Evolutionary conservation across 1,284 basidiomycete genomes (phyloP).

Genomic region (Heterobasidion occidentale): DNA sequence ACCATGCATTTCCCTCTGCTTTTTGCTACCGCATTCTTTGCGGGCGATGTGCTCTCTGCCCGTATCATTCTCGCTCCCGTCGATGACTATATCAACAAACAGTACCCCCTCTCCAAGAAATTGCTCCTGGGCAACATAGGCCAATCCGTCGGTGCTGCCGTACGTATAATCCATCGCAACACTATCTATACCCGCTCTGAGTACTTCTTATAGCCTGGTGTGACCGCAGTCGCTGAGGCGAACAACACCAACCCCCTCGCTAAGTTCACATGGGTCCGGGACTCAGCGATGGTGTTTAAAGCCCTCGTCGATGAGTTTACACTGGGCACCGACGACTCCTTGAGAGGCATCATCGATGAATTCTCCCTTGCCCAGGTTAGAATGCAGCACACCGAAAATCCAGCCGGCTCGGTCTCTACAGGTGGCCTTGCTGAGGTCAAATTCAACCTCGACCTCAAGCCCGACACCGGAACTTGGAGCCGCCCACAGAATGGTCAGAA

Average conservation of each 20-base stretch:
- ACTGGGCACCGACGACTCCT: constrained; percentile 16
- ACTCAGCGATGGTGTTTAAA: constrained; percentile 34
- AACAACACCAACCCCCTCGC: constrained; percentile 29
- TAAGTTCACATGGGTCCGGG: constrained; percentile 31
- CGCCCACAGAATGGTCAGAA: constrained; percentile 53
- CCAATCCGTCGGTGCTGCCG: constrained; percentile 44
- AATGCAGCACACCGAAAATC: constrained; percentile 32
- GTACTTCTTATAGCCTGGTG: constrained; percentile 15
- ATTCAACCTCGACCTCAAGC: constrained; percentile 36
- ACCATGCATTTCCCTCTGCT: neutral
- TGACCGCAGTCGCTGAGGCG: constrained; percentile 28
- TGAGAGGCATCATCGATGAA: constrained; percentile 13
- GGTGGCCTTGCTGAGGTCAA: constrained; percentile 42
- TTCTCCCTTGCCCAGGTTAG: constrained; percentile 23
- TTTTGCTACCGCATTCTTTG: neutral
- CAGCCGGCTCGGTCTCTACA: constrained; percentile 29
- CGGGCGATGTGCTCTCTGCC: neutral
- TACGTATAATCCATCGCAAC: constrained; percentile 6
- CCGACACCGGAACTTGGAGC: constrained; percentile 39
- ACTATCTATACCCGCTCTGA: neutral
- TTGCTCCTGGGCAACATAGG: constrained; percentile 62
- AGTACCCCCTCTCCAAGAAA: constrained; percentile 49
- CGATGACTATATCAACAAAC: constrained; percentile 35
- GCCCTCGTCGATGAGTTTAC: constrained; percentile 28
- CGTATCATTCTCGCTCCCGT: constrained; percentile 2